Evolutionary conservation across 768 basidiomycete genomes (phyloP).

Genomic region (Lactifluus subvellereus): DNA sequence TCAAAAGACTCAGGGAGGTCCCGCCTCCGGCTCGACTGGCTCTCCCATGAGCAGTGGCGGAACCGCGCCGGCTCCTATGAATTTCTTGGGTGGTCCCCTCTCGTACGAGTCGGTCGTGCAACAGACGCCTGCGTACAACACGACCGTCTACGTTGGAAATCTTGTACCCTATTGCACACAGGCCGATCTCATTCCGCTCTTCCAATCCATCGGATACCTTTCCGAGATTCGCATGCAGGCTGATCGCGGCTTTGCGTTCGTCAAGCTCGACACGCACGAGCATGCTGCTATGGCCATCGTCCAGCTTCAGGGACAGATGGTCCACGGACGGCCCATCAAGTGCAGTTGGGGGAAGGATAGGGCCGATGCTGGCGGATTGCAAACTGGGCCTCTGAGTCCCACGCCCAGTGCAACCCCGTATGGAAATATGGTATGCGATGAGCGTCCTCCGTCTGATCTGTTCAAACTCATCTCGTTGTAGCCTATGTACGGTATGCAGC

Average conservation of each 20-base stretch:
- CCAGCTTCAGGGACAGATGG: conserved; percentile 93
- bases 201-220: conserved; percentile 97
- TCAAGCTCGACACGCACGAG: conserved; percentile 97
- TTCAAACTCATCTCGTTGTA: conserved; percentile 29
- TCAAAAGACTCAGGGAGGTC: conserved; percentile 87
- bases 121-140: conserved; percentile 91
- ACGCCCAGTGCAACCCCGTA: conserved; percentile 57
- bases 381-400: conserved; percentile 53
- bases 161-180: conserved; percentile 96
- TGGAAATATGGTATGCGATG: conserved; percentile 64
- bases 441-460: neutral
- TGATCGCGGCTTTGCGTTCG: conserved; percentile 97
- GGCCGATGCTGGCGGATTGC: conserved; percentile 60
- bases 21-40: conserved; percentile 18
- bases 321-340: conserved; percentile 96
- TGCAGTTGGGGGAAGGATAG: conserved; percentile 99
- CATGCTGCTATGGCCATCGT: conserved; percentile 98
- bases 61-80: conserved; percentile 81
- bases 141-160: conserved; percentile 98
- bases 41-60: conserved; percentile 34
- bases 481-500: conserved; percentile 90
- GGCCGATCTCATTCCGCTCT: conserved; percentile 94
- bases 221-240: conserved; percentile 99
- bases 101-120: conserved; percentile 90
- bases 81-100: conserved; percentile 83